Conservation (phyloP, 1,139 yeast genomes). For the Nakaseomyces uthaithaninus region DNA sequence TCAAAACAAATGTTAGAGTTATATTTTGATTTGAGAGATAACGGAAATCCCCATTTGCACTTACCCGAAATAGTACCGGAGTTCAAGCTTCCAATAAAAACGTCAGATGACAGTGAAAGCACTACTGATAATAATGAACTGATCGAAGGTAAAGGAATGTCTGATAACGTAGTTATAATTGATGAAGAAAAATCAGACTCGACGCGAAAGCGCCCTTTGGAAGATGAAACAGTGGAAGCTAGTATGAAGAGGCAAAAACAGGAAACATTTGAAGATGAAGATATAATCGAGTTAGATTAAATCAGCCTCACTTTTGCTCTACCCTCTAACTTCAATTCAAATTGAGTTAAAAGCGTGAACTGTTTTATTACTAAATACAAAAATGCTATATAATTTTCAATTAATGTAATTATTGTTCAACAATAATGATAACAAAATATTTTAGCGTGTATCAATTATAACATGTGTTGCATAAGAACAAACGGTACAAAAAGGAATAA, state of each 20-base stretch:
- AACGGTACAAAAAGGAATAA: constrained; percentile 2
- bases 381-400: too few relatives aligned
- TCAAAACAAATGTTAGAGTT: constrained; percentile 59
- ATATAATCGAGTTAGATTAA: neutral
- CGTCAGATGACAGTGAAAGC: neutral
- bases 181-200: constrained; percentile 9
- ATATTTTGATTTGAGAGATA: constrained; percentile 36
- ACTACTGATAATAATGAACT: neutral
- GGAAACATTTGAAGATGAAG: neutral
- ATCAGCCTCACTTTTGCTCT: too few relatives aligned
- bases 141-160: neutral
- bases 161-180: constrained; percentile 10
- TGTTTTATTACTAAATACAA: too few relatives aligned
- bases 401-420: too few relatives aligned
- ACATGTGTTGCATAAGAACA: too few relatives aligned
- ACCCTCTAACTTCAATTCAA: too few relatives aligned
- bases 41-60: constrained; percentile 12
- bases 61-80: neutral
- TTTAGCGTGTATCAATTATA: too few relatives aligned
- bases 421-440: too few relatives aligned
- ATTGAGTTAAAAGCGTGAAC: too few relatives aligned
- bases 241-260: neutral
- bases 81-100: neutral
- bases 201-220: constrained; percentile 1
- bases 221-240: neutral